These are phyloP conservation scores for Skeletonema grethae DNA, from an alignment of 108 stramenopile genomes.

Conservation along the genomic window DNA sequence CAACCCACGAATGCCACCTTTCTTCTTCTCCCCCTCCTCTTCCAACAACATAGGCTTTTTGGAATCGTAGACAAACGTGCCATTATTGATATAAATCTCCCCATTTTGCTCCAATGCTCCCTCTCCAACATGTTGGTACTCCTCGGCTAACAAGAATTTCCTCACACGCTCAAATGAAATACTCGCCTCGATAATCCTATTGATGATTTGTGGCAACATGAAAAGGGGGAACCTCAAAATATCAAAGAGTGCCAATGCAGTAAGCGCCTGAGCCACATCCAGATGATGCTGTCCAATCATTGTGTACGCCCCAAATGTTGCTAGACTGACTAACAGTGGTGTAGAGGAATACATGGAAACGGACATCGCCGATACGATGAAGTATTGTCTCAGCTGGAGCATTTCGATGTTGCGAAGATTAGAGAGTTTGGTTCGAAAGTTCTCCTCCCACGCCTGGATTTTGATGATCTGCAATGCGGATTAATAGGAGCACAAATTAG, in stretches of 20 bases:
- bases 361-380: slow-evolving; percentile 45
- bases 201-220: slow-evolving; percentile 90
- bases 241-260: slow-evolving; percentile 92
- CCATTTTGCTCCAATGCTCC: slow-evolving; percentile 53
- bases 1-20: slow-evolving; percentile 20
- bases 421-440: slow-evolving; percentile 60
- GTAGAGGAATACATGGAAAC: slow-evolving; percentile 73
- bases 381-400: slow-evolving; percentile 58
- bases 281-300: slow-evolving; percentile 61
- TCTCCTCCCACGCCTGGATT: slow-evolving; percentile 92
- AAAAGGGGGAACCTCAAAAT: slow-evolving; percentile 94
- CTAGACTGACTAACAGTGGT: slow-evolving; percentile 82
- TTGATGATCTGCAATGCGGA: slow-evolving; percentile 56
- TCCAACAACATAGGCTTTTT: slow-evolving; percentile 40
- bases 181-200: slow-evolving; percentile 91
- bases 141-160: slow-evolving; percentile 77
- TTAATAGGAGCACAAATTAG: too few relatives aligned
- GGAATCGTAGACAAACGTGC: slow-evolving; percentile 63
- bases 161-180: slow-evolving; percentile 81
- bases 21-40: slow-evolving; percentile 12
- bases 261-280: slow-evolving; percentile 75
- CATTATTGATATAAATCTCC: slow-evolving; percentile 53
- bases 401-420: slow-evolving; percentile 76
- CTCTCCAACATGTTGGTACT: slow-evolving; percentile 55
- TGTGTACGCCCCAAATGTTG: slow-evolving; percentile 89